Conservation (phyloP, 2,329 filamentous ascomycete genomes). For the Fusarium foetens region DNA sequence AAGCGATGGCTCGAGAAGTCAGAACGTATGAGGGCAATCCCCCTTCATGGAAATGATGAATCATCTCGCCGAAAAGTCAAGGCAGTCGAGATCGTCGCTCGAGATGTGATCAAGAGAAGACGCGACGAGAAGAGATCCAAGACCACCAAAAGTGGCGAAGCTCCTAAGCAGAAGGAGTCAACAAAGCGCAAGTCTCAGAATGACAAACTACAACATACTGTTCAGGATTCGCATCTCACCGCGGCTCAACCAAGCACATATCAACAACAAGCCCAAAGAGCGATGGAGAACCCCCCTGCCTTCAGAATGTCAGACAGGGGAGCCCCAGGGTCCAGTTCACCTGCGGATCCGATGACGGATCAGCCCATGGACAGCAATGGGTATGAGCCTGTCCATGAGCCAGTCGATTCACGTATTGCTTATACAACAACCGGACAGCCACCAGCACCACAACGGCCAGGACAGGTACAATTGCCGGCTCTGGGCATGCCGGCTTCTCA, state of each 20-base stretch:
- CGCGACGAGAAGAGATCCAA: slow-evolving; percentile 67
- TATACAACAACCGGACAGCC: slow-evolving; percentile 36
- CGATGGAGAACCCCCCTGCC: neutral
- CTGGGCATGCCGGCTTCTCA: slow-evolving; percentile 31
- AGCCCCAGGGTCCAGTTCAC: slow-evolving; percentile 26
- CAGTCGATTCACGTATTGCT: slow-evolving; percentile 39
- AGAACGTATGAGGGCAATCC: slow-evolving; percentile 64
- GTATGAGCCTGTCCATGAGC: slow-evolving; percentile 42
- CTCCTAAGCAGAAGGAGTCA: slow-evolving; percentile 48
- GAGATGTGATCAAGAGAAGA: slow-evolving; percentile 81
- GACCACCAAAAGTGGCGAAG: slow-evolving; percentile 55
- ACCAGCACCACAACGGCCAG: neutral
- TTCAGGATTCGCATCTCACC: neutral
- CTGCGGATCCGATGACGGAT: slow-evolving; percentile 30
- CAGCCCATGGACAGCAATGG: slow-evolving; percentile 33
- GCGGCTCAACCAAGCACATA: neutral
- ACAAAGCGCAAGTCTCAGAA: neutral
- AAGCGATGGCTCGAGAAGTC: slow-evolving; percentile 71
- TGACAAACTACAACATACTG: neutral
- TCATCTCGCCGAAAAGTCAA: slow-evolving; percentile 66
- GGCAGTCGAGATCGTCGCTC: slow-evolving; percentile 76
- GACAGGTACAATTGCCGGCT: slow-evolving; percentile 38
- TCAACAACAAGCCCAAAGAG: slow-evolving; percentile 1
- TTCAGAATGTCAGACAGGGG: slow-evolving; percentile 7
- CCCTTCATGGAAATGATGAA: slow-evolving; percentile 61